Conservation (phyloP, 257 asterid species). For the Solanum chiquidenum region DNA sequence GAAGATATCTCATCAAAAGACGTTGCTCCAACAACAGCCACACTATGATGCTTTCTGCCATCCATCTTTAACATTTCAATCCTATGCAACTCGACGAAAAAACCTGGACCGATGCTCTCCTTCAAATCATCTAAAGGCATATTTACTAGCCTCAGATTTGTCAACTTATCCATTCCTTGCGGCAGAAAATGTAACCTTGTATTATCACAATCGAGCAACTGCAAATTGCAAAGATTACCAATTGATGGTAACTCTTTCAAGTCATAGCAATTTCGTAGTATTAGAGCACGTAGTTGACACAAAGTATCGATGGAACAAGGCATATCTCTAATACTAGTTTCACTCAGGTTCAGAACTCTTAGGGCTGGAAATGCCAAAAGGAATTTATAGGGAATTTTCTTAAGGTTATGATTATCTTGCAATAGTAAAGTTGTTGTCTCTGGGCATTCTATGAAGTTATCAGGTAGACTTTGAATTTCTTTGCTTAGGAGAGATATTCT, state of each 20-base stretch:
- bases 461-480: no score
- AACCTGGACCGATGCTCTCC: background rate
- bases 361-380: background rate
- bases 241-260: constrained; percentile 7
- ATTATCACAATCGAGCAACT: constrained; percentile 1
- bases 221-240: background rate
- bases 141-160: background rate
- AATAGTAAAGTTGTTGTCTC: constrained; percentile 8
- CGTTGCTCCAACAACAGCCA: background rate
- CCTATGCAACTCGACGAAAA: background rate
- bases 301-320: constrained; percentile 4
- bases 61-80: background rate
- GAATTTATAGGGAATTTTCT: background rate
- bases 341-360: constrained; percentile 2
- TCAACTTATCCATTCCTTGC: background rate
- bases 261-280: background rate
- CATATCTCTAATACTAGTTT: background rate
- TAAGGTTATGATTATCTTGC: background rate
- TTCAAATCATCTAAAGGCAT: background rate
- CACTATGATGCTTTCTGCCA: no score
- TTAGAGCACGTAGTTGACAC: constrained; percentile 6
- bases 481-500: no score
- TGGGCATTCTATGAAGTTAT: no score
- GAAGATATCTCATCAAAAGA: background rate
- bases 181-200: background rate